phyloP scores from a whole-genome alignment of 192 early-diverging fungal species.

The Coemansia sp. region DNA sequence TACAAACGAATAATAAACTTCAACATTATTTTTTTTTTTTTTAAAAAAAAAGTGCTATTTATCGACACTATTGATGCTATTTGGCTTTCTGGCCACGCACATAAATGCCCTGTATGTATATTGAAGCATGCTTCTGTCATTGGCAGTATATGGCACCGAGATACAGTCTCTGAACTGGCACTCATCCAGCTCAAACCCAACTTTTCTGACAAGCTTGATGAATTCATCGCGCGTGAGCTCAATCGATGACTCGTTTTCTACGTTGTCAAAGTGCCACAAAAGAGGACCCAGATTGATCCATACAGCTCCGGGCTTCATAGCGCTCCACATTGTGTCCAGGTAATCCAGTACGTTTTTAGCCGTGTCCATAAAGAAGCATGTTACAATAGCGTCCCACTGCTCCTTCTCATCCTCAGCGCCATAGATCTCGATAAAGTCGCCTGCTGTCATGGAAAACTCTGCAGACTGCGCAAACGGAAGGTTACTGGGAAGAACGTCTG shows the following conservation, averaged over 20 bases:
- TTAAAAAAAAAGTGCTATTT: not conserved
- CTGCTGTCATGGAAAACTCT: constrained; percentile 95
- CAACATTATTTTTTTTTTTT: not conserved
- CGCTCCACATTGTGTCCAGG: constrained; percentile 76
- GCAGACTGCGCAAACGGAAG: constrained; percentile 49
- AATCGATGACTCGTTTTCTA: constrained; percentile 75
- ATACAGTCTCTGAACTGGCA: constrained; percentile 61
- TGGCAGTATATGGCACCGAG: constrained; percentile 72
- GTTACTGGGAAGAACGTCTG: constrained; percentile 76
- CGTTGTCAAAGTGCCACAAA: constrained; percentile 94
- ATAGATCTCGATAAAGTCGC: constrained; percentile 96
- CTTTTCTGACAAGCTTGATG: constrained; percentile 55
- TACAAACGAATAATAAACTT: not conserved
- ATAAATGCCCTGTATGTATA: constrained; percentile 72
- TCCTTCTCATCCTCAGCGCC: constrained; percentile 61
- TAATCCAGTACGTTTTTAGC: constrained; percentile 91
- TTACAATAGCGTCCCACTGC: constrained; percentile 88
- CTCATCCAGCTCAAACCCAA: constrained; percentile 75
- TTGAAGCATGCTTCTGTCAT: constrained; percentile 78
- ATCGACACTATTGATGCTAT: not conserved
- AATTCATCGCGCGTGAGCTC: constrained; percentile 89
- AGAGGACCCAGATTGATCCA: constrained; percentile 92
- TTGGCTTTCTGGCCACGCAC: constrained; percentile 47
- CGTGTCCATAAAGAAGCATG: constrained; percentile 98
- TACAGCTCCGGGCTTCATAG: constrained; percentile 73